phyloP scores from a whole-genome alignment of 805 yeast species.

The Suhomyces faveliae region DNA sequence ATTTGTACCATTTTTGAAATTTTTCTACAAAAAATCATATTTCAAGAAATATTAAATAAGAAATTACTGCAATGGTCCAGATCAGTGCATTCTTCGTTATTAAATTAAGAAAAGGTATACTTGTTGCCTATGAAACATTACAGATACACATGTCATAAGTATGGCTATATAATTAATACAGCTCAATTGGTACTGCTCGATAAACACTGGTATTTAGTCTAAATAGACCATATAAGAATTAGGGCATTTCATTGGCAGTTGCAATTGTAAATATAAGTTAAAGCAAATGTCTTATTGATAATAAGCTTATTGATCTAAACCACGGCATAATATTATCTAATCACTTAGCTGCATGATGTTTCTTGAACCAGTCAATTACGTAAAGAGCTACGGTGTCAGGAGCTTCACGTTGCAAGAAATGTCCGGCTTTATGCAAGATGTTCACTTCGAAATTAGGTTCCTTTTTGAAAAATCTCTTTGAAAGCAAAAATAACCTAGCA shows the following conservation, averaged over 20 bases:
- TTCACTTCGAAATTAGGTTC: conserved; percentile 23
- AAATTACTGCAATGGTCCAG: no score
- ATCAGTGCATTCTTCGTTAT: no score
- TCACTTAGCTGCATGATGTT: not conserved
- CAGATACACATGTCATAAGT: no score
- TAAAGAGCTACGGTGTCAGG: conserved; percentile 27
- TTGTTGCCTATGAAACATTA: no score
- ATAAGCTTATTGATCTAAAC: not conserved
- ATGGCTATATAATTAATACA: not conserved
- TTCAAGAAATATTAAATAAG: no score
- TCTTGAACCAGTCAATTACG: conserved; percentile 30
- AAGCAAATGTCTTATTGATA: not conserved
- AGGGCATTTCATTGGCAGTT: no score
- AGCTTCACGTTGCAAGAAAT: conserved; percentile 41
- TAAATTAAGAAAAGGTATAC: no score
- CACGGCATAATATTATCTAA: not conserved
- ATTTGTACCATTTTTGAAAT: no score
- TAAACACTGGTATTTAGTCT: no score
- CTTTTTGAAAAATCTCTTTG: conserved; percentile 17
- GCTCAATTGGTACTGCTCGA: not conserved
- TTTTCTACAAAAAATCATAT: no score
- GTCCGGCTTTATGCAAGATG: conserved; percentile 30
- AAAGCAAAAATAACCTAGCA: conserved; percentile 24
- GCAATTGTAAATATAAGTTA: no score
- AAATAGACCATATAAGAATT: no score